Evolutionary conservation across 768 basidiomycete species (phyloP).

Genomic region (Termitomyces sp.): DNA sequence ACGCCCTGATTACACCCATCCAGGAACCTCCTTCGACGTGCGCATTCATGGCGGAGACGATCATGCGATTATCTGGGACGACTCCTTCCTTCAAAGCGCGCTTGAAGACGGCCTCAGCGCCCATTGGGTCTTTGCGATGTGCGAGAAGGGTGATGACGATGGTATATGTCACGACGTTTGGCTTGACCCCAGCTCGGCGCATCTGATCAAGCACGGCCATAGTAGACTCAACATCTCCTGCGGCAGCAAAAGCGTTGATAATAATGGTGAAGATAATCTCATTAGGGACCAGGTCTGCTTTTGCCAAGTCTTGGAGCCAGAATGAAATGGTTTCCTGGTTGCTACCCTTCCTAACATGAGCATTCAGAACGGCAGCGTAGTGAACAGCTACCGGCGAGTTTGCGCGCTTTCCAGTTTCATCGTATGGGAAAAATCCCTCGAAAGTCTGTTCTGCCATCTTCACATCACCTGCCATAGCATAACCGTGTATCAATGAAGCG

Average conservation of each 20-base stretch:
- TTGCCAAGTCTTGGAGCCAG: slow-evolving; percentile 51
- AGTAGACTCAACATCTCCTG: slow-evolving; percentile 50
- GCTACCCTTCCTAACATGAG: slow-evolving; percentile 41
- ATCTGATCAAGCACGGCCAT: slow-evolving; percentile 53
- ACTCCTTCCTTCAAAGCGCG: slow-evolving; percentile 58
- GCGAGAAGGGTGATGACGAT: slow-evolving; percentile 64
- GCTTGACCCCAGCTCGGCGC: slow-evolving; percentile 40
- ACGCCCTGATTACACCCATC: slow-evolving; percentile 66
- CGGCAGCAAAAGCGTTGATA: slow-evolving; percentile 47
- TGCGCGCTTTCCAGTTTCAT: slow-evolving; percentile 19
- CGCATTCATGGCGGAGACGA: slow-evolving; percentile 72
- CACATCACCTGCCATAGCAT: slow-evolving; percentile 40
- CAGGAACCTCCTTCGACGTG: slow-evolving; percentile 79
- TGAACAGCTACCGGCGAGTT: slow-evolving; percentile 41
- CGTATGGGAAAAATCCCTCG: slow-evolving; percentile 43
- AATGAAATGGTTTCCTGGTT: slow-evolving; percentile 32
- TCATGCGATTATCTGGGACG: slow-evolving; percentile 57
- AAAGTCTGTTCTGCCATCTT: slow-evolving; percentile 44
- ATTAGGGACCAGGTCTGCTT: slow-evolving; percentile 47
- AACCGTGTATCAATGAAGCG: slow-evolving; percentile 48
- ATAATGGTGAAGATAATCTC: slow-evolving; percentile 53
- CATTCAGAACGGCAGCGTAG: slow-evolving; percentile 52
- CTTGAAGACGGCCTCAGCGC: slow-evolving; percentile 63
- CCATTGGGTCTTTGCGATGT: slow-evolving; percentile 50
- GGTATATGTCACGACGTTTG: slow-evolving; percentile 55